Conservation (phyloP, 805 yeast species). For the Hanseniaspora clermontiae region DNA sequence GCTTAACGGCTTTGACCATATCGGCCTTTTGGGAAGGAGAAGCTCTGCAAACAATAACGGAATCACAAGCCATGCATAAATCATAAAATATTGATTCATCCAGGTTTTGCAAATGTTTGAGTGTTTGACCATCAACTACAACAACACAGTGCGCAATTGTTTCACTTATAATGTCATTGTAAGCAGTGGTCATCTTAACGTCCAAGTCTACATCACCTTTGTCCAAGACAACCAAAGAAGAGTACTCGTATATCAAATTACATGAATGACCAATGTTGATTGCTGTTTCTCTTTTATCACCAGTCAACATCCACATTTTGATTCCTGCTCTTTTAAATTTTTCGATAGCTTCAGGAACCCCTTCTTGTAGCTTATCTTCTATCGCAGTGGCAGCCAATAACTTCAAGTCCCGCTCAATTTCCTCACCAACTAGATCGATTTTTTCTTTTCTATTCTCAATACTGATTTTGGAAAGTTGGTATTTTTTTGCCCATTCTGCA, state of each 20-base stretch:
- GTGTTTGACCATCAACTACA: slow-evolving; percentile 88
- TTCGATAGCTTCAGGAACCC: slow-evolving; percentile 92
- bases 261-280: slow-evolving; percentile 94
- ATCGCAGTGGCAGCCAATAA: slow-evolving; percentile 90
- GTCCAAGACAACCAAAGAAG: slow-evolving; percentile 66
- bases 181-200: slow-evolving; percentile 61
- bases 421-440: slow-evolving; percentile 60
- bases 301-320: slow-evolving; percentile 95
- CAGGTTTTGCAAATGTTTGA: slow-evolving; percentile 61
- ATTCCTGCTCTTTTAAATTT: slow-evolving; percentile 87
- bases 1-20: slow-evolving; percentile 72
- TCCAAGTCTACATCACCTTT: slow-evolving; percentile 44
- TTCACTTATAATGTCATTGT: slow-evolving; percentile 57
- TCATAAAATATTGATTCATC: slow-evolving; percentile 58
- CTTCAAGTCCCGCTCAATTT: slow-evolving; percentile 54
- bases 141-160: slow-evolving; percentile 86
- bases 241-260: slow-evolving; percentile 80
- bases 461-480: slow-evolving; percentile 65
- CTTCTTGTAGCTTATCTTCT: slow-evolving; percentile 90
- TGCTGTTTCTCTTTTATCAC: slow-evolving; percentile 96
- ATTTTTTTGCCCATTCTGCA: slow-evolving; percentile 52
- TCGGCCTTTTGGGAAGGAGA: slow-evolving; percentile 92
- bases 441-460: slow-evolving; percentile 50
- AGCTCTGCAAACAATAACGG: slow-evolving; percentile 91
- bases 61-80: slow-evolving; percentile 73